Evolutionary conservation across 306 rosid species (phyloP).

Genomic region (Vigna trinervia): DNA sequence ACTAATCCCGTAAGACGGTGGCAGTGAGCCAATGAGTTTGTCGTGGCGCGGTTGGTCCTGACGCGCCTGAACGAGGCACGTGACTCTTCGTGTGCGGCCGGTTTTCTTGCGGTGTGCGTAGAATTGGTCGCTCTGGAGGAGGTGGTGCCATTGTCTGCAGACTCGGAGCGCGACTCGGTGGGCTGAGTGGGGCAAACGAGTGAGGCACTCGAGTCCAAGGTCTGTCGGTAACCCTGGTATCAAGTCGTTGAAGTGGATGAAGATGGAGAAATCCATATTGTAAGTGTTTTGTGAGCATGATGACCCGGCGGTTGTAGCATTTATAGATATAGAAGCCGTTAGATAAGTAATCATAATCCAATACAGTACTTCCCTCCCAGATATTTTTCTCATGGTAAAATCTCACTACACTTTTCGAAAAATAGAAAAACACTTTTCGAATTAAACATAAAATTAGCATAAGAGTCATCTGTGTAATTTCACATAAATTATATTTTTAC

Average conservation of each 20-base stretch:
- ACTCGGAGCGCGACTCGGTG: constrained; percentile 48
- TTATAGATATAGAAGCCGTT: constrained; percentile 36
- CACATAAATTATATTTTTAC: too few relatives aligned
- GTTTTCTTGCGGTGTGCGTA: constrained; percentile 43
- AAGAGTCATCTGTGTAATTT: too few relatives aligned
- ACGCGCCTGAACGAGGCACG: constrained; percentile 51
- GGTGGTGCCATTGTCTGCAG: constrained; percentile 49
- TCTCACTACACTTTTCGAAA: too few relatives aligned
- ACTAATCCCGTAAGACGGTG: constrained; percentile 41
- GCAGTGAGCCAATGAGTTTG: neutral
- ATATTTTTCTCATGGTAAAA: neutral
- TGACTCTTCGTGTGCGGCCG: constrained; percentile 43
- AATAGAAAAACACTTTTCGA: too few relatives aligned
- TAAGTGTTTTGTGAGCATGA: neutral
- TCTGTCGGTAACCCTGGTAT: constrained; percentile 53
- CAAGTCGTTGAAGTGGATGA: constrained; percentile 25
- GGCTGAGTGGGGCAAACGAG: constrained; percentile 49
- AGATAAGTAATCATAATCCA: neutral
- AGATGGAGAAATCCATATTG: constrained; percentile 10
- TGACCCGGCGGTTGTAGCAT: constrained; percentile 14
- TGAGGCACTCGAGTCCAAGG: constrained; percentile 52
- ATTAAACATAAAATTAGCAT: too few relatives aligned
- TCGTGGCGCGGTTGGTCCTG: neutral
- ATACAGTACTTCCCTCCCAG: neutral
- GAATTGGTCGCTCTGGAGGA: constrained; percentile 47